Base-by-base conservation (phyloP, 108 stramenopile species). In the Cyclotella distinguenda region DNA sequence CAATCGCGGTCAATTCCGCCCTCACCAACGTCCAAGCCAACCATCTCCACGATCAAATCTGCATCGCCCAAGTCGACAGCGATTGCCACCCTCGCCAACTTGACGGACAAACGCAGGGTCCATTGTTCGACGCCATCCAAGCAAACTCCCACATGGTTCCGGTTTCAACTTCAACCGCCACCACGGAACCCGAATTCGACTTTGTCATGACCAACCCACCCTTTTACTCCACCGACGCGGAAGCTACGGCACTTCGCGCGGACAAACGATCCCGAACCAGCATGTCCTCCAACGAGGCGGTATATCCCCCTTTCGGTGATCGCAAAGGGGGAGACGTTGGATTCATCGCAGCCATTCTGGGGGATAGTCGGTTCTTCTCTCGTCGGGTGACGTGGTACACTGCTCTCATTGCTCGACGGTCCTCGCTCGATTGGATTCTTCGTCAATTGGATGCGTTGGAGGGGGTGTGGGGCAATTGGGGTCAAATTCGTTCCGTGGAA, bases 121-220 rank as follows among this genome's bases (percentile, higher is more conserved):
- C 75, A 13, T 40, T 76, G 33, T 64, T 56, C 32, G 52, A 62
- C 50, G 75, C 75, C 2, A 70, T 76, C 69, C 31, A 31, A 25
- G 53, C 68, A n/a, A 64, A 48, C 28, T 18, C 6, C 6, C 46
- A 47, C 26, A 22, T 13, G n/a, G n/a, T n/a, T n/a, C n/a, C n/a
- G n/a, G n/a, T n/a, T n/a, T n/a, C n/a, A n/a, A n/a, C n/a, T n/a
- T n/a, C n/a, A n/a, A n/a, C n/a, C n/a, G n/a, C n/a, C n/a, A 28
- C 19, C 34, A 18, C 57, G 1, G 56, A 35, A 28, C 60, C 44
- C 33, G 60, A 47, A 19, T 59, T 92, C 55, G 93, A 94, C 46
- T 88, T 96, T 77, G 81, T 84, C 81, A 87, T 97, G 87, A 95
- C 93, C 18, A 97, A 97, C 72, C 96, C 96, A 47, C 96, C 96